Percentiles rank a stretch among this genome's conserved stretches.
phyloP scores from a whole-genome alignment of 345 rosid species.

The Draba incana region DNA sequence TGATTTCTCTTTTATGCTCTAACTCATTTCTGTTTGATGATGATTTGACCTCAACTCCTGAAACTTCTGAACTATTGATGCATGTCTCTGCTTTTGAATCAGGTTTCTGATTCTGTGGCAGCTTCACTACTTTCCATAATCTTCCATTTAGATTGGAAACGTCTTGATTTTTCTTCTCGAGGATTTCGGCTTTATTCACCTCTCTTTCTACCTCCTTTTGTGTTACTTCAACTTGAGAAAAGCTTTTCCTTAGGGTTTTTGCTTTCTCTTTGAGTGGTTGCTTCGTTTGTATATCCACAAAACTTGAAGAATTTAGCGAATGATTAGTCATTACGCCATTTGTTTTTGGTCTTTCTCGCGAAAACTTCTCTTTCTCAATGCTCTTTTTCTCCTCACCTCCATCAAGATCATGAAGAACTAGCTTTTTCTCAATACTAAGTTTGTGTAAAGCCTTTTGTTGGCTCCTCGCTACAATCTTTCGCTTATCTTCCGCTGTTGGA shows the following conservation, averaged over 20 bases:
- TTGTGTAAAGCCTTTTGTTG: constrained; percentile 37
- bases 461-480: constrained; percentile 37
- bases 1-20: constrained; percentile 43
- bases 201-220: constrained; percentile 34
- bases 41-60: constrained; percentile 39
- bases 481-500: constrained; percentile 43
- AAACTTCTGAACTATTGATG: constrained; percentile 34
- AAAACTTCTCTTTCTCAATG: constrained; percentile 44
- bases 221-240: constrained; percentile 36
- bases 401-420: not conserved
- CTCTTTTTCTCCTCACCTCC: constrained; percentile 38
- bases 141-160: constrained; percentile 42
- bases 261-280: constrained; percentile 40
- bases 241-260: constrained; percentile 43
- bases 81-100: constrained; percentile 42
- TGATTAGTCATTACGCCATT: constrained; percentile 35
- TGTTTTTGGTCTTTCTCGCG: constrained; percentile 40
- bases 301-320: constrained; percentile 36
- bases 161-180: constrained; percentile 48
- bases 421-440: constrained; percentile 17
- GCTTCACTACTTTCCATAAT: constrained; percentile 40
- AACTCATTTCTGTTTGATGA: constrained; percentile 24
- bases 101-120: constrained; percentile 42
- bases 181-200: constrained; percentile 39
- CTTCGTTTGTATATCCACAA: constrained; percentile 44